Conservation (phyloP, 345 rosid genomes). For the Euphorbia tirucalli region DNA sequence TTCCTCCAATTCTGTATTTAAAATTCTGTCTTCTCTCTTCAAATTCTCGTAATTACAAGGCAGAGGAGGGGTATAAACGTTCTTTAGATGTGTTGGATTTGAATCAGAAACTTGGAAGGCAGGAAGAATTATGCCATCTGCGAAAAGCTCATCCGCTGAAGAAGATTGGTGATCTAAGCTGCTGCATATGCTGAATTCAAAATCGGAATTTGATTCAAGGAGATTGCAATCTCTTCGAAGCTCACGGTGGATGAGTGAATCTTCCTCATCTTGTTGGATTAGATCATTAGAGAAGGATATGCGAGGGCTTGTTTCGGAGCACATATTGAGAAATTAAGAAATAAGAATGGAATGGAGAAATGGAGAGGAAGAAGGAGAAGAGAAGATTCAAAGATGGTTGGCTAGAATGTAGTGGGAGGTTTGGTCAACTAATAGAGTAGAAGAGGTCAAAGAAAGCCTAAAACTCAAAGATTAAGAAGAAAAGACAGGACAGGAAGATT, state of each 20-base stretch:
- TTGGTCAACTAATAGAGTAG: too few relatives aligned
- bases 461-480: background rate
- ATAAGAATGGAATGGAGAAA: conserved; percentile 7
- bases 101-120: conserved; percentile 20
- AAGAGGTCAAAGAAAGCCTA: too few relatives aligned
- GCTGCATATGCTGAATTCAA: conserved; percentile 60
- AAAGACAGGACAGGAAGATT: background rate
- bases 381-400: conserved; percentile 27
- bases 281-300: conserved; percentile 58
- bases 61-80: conserved; percentile 37
- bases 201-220: conserved; percentile 54
- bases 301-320: conserved; percentile 57
- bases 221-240: conserved; percentile 43
- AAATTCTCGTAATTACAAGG: conserved; percentile 24
- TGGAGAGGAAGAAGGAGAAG: background rate
- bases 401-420: too few relatives aligned
- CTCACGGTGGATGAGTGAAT: conserved; percentile 16
- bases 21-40: conserved; percentile 22
- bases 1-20: conserved; percentile 28
- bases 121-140: conserved; percentile 74
- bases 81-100: conserved; percentile 27
- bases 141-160: conserved; percentile 75
- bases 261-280: conserved; percentile 35
- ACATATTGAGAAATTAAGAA: conserved; percentile 32
- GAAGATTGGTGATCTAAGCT: conserved; percentile 44